Base-by-base conservation (phyloP, 805 yeast genomes). In the Danielozyma ontarioensis region DNA sequence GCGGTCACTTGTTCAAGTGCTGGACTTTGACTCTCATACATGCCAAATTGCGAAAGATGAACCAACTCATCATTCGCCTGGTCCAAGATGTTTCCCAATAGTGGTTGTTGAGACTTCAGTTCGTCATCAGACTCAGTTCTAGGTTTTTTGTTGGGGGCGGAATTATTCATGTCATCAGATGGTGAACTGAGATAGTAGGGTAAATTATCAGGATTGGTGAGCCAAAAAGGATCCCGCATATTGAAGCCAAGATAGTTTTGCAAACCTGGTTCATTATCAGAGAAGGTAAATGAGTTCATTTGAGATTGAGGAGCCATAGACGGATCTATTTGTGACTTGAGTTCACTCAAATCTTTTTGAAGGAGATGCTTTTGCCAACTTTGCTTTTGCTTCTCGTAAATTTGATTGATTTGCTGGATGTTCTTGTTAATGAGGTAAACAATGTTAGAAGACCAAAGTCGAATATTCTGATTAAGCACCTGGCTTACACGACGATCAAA, bases 181-280 rank as follows among this genome's bases (percentile, higher is more conserved):
- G 35, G 48, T 7, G 47, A 37, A 22, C 43, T 42, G 16, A 46
- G 37, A 39, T 56, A 53, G 51, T 53, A 55, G 7, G 71, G 70
- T 34, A 69, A 51, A 40, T 68, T 70, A 28, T 59, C 70, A 3
- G 76, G 76, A 41, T 70, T 69, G 13, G 71, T 69, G 29, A 72
- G 57, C 65, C 73, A 71, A 40, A 73, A 73, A 5, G 78, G 78
- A 47, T 73, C 79, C 30, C 55, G 58, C 25, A 69, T 45, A 29
- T 57, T 51, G 42, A 68, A 61, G 7, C 76, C 72, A 17, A 62
- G 45, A 32, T 64, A 50, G 15, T 62, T 62, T 29, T 68, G 64
- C 15, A 62, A 46, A 11, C 52, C 46, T 6, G 40, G 42, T 14
- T 36, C 40, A 18, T 36, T 24, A 4, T 33, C 45, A n/a, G 30